Evolutionary conservation across 2,329 filamentous ascomycete species (phyloP), one percentile per base, ranked within the genome.

Genomic region (Trichoderma sp.): DNA sequence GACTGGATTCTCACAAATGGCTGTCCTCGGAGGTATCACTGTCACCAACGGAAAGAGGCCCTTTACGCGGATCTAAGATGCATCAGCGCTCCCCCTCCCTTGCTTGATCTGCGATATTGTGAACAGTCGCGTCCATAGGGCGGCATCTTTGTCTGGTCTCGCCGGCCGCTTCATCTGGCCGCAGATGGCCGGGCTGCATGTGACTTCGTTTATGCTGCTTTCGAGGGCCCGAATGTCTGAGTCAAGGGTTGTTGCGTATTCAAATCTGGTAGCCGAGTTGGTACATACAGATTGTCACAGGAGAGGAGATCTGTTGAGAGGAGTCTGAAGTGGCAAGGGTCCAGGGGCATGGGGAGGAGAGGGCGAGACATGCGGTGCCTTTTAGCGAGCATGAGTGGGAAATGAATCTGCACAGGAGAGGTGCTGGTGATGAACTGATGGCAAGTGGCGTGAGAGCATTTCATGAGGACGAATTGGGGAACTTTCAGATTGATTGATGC

Each of bases 141-240:
- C 56, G 47, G 43, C 47, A 59, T 59, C 55, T 34, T 57, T 30
- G 30, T 30, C 30, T 30, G 17, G 43, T 24, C 56, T 59, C 17
- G 26, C 39, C 17, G 59, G 59, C 59, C 59, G 59, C 59, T 47
- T 45, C 24, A 55, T 5, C 50, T 15, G 59, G 59, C 59, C 50
- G 50, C 59, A 63, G 50, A 19, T 24, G 26, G 59, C 19, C 50
- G 7, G 50, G n/a, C 50, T 63, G 50, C 59, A 63, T 63, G 59
- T 63, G 59, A 63, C 59, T 10, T 55, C 41, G 24, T 30, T 15
- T 47, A 43, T 44, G 41, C 50, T 55, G 24, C 5, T 14, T 3
- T 48, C 19, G 28, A 17, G 24, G n/a, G n/a, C n/a, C 47, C 14
- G 28, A 4, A 28, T 4, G 7, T 28, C 28, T 28, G 28, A 7